These are phyloP conservation scores for Syzygium syzygioides DNA, from an alignment of 441 rosid genomes.

Conservation along the genomic window DNA sequence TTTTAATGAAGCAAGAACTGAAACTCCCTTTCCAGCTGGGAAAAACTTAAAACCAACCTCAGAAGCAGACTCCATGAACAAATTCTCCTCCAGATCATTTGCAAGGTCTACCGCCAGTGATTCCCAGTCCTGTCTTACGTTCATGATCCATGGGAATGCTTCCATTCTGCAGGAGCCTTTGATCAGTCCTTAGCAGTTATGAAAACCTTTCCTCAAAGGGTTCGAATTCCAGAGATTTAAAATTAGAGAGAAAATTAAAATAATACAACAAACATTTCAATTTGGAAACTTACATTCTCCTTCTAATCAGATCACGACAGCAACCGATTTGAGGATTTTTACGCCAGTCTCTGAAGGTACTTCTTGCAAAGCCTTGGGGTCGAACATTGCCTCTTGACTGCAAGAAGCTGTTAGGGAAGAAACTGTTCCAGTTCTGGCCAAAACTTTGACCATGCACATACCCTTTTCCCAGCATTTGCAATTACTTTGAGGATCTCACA, in stretches of 20 bases:
- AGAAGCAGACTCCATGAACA: constrained; percentile 17
- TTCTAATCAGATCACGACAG: constrained; percentile 13
- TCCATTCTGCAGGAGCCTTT: constrained; percentile 10
- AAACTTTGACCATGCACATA: neutral
- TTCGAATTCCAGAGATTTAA: neutral
- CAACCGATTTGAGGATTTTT: constrained; percentile 4
- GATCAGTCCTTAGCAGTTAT: neutral
- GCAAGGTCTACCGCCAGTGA: constrained; percentile 5
- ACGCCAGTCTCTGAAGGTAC: constrained; percentile 10
- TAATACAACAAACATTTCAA: neutral
- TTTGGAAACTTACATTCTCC: constrained; percentile 16
- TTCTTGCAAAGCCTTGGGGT: neutral
- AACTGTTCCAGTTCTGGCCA: constrained; percentile 2
- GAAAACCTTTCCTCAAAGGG: neutral
- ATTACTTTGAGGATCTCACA: neutral
- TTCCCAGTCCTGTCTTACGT: constrained; percentile 1
- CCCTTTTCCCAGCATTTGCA: constrained; percentile 4
- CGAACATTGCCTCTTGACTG: constrained; percentile 5
- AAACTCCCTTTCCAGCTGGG: neutral
- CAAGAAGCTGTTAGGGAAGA: neutral
- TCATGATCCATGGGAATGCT: neutral
- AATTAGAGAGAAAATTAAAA: neutral
- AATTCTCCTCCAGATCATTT: constrained; percentile 10
- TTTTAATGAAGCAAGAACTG: neutral
- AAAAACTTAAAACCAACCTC: constrained; percentile 4